Evolutionary conservation across 1,139 yeast species (phyloP).

Genomic region (Suhomyces atakaporum): DNA sequence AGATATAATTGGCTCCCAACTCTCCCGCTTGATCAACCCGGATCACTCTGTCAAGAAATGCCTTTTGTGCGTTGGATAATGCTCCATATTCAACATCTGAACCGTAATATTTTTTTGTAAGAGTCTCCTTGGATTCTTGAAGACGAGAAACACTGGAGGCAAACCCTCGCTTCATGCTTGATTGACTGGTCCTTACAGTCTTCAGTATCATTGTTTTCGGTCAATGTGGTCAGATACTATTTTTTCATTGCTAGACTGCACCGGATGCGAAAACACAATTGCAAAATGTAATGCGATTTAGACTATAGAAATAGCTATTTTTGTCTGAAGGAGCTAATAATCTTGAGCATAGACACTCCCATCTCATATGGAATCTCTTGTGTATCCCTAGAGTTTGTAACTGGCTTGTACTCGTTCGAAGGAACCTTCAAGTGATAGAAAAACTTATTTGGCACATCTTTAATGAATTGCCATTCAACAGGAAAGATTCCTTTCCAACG

Average conservation of each 20-base stretch:
- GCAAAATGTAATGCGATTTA: not conserved
- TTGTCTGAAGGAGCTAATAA: constrained; percentile 35
- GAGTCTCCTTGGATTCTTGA: constrained; percentile 12
- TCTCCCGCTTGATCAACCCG: constrained; percentile 99
- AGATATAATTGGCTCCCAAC: constrained; percentile 93
- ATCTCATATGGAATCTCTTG: constrained; percentile 50
- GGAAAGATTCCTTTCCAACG: constrained; percentile 56
- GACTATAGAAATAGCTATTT: not conserved
- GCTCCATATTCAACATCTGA: constrained; percentile 39
- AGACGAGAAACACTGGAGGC: constrained; percentile 1
- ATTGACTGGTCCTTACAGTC: constrained; percentile 2
- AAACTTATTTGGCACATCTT: constrained; percentile 51
- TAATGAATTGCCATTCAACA: constrained; percentile 53
- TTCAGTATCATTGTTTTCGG: constrained; percentile 6
- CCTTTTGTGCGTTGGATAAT: constrained; percentile 61
- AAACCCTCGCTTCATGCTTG: constrained; percentile 2
- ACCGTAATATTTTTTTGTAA: constrained; percentile 23
- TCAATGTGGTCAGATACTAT: constrained; percentile 7
- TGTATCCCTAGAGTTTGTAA: constrained; percentile 62
- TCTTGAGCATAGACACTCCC: constrained; percentile 51
- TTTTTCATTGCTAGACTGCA: constrained; percentile 3
- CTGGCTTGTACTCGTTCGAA: constrained; percentile 51
- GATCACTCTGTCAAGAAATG: constrained; percentile 72
- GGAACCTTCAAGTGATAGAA: constrained; percentile 48
- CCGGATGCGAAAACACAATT: constrained; percentile 6